Evolutionary conservation across 1,284 basidiomycete species (phyloP), one percentile per base, ranked within the genome.

Genomic region (Naganishia sp.): DNA sequence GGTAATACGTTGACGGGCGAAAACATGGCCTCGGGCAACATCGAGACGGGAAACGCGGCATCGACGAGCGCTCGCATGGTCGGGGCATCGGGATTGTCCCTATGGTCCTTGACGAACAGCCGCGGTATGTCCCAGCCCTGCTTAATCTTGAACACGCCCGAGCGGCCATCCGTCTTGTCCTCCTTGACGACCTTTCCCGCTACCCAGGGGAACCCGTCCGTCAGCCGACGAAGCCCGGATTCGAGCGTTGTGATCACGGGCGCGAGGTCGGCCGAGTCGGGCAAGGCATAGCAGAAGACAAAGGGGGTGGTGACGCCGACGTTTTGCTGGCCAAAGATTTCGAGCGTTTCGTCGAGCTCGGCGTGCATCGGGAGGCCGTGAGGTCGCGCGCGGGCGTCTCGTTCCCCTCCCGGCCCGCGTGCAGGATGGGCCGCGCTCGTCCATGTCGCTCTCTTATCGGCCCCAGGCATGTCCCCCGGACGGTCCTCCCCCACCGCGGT

Each of bases 101-200:
- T 1, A 18, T 33, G 33, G 21, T 64, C 63, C 16, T 55, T 64
- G 42, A 64, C 16, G 43, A 64, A 31, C 28, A 64, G 6, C 13
- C 63, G 63, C 3, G 63, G 63, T 16, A 45, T 23, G 23, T 44
- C 52, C 5, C 25, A 13, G 42, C 39, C 43, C 11, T 64, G 53
- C 44, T 54, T 64, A 44, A 64, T 64, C 42, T 64, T 64, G 63
- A 55, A 64, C 5, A 64, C 63, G 25, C 52, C 43, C 15, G 63
- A 48, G 28, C n/a, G 18, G n/a, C 15, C 23, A 45, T 64, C 63
- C 9, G 39, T 63, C 48, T 49, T 52, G n/a, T 36, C 63, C 42
- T 49, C 23, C 18, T 64, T 49, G 23, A 64, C 52, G 43, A 54
- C 53, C 44, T 43, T 48, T 9, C 63, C 63, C 4, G 43, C 60